Evolutionary conservation across 1,139 yeast genomes (phyloP).

Genomic region (Blastobotrys niveus): DNA sequence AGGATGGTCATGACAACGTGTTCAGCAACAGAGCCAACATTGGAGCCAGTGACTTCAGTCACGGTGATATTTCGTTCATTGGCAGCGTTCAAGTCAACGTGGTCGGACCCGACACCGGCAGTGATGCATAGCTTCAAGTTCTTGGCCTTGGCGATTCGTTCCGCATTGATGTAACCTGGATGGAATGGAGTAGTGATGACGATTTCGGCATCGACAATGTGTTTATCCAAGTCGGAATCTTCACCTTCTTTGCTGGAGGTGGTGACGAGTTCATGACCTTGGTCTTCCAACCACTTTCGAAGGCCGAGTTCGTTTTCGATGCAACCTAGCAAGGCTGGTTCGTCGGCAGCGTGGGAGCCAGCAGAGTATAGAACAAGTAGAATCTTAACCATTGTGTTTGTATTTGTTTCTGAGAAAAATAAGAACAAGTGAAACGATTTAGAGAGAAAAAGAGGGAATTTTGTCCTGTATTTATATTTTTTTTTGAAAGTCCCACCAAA

Average conservation of each 20-base stretch:
- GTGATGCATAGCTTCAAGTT: conserved; percentile 68
- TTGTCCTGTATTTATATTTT: not conserved
- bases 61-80: conserved; percentile 60
- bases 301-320: conserved; percentile 74
- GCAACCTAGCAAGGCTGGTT: conserved; percentile 59
- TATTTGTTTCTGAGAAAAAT: not conserved
- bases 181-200: conserved; percentile 80
- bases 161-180: conserved; percentile 69
- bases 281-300: conserved; percentile 54
- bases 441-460: not conserved
- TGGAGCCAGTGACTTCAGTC: conserved; percentile 76
- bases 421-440: not conserved
- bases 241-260: conserved; percentile 70
- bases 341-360: conserved; percentile 51
- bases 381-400: conserved; percentile 24
- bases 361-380: conserved; percentile 33
- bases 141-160: conserved; percentile 64
- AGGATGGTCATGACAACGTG: conserved; percentile 74
- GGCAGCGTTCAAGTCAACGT: conserved; percentile 69
- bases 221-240: conserved; percentile 52
- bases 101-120: conserved; percentile 85
- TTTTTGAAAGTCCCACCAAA: not conserved
- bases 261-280: conserved; percentile 64
- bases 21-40: conserved; percentile 76
- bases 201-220: conserved; percentile 65